Percentiles rank a stretch among this genome's conserved stretches.
phyloP scores from a whole-genome alignment of 2,329 filamentous ascomycete genomes.

The Botryosphaeria dothidea region DNA sequence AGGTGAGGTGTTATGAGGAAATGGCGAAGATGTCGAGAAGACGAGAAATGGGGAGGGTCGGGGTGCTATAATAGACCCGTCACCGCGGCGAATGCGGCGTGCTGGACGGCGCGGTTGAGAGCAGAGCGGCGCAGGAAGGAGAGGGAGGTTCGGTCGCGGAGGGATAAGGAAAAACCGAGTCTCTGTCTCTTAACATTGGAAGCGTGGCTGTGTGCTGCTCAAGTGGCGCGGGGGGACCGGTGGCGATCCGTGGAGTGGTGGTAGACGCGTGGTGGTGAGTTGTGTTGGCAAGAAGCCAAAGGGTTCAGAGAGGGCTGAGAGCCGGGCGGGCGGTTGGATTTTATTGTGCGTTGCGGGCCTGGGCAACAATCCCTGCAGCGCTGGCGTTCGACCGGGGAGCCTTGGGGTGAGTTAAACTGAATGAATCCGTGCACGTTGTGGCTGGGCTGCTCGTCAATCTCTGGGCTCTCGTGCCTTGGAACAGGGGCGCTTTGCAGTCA shows the following conservation, averaged over 20 bases:
- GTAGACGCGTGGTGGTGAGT: not conserved
- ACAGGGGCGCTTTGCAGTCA: not conserved
- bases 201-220: not conserved
- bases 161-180: conserved; percentile 28
- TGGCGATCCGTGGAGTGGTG: not conserved
- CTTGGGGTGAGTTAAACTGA: not conserved
- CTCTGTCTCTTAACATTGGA: conserved; percentile 18
- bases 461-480: conserved; percentile 10
- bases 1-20: conserved; percentile 12
- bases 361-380: not conserved
- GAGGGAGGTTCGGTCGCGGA: conserved; percentile 33
- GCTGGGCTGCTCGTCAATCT: conserved; percentile 2
- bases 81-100: conserved; percentile 35
- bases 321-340: not conserved
- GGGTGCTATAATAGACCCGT: conserved; percentile 28
- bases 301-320: not conserved
- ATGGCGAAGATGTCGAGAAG: not conserved
- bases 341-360: not conserved
- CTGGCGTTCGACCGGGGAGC: not conserved
- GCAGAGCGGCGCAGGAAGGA: conserved; percentile 26
- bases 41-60: conserved; percentile 1
- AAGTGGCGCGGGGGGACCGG: conserved; percentile 6
- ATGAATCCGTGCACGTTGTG: conserved; percentile 4
- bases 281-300: conserved; percentile 12
- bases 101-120: conserved; percentile 23